Percentiles rank a stretch among this genome's conserved stretches.
Evolutionary conservation across 345 rosid genomes (phyloP).

Genomic region (Corchorus capsularis): DNA sequence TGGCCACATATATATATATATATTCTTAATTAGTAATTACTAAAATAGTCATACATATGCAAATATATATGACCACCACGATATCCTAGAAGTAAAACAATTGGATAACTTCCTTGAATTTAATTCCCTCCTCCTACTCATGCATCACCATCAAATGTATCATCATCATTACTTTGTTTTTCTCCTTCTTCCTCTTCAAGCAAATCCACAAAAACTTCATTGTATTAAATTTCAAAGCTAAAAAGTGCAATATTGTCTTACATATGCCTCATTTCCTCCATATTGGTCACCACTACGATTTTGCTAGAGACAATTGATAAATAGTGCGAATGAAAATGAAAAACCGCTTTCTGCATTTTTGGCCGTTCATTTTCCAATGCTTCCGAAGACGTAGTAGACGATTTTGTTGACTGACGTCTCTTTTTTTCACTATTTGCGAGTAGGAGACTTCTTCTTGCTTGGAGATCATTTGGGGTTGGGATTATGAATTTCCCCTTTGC

Average conservation of each 20-base stretch:
- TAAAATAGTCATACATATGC: no score
- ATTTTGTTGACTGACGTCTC: neutral
- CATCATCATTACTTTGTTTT: neutral
- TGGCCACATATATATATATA: no score
- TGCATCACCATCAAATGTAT: constrained; percentile 3
- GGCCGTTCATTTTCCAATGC: neutral
- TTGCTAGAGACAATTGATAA: no score
- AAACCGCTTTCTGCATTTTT: neutral
- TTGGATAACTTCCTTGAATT: neutral
- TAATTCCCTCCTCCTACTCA: neutral
- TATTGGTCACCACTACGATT: neutral
- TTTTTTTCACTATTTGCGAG: neutral
- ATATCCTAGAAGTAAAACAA: neutral
- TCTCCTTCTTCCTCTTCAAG: neutral
- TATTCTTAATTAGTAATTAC: no score
- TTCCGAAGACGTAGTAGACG: neutral
- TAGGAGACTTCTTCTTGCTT: neutral
- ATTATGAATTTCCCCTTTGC: neutral
- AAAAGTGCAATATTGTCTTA: constrained; percentile 28
- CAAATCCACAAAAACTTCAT: neutral
- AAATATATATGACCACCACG: no score
- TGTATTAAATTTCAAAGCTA: neutral
- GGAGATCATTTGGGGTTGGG: neutral
- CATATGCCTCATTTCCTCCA: neutral
- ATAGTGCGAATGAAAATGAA: neutral